A percentile compares a stretch with the other conserved stretches of the same genome.
Conservation (phyloP, 2,329 filamentous ascomycete species). For the Colletotrichum cuscutae region DNA sequence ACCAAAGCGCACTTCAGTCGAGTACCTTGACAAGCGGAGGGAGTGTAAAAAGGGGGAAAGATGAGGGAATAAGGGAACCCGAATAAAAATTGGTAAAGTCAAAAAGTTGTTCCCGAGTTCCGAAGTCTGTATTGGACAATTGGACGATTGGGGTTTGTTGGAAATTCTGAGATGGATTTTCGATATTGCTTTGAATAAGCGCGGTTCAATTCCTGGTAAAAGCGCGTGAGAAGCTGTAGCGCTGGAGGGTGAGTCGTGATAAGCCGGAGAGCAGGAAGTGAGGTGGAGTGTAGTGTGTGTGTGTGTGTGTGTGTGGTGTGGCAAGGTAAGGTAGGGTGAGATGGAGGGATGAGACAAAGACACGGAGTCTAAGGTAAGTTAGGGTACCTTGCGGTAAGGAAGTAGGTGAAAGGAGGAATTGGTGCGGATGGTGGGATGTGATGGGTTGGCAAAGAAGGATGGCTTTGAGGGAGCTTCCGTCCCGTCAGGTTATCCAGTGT, state of each 20-base stretch:
- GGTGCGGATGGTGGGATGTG: not conserved
- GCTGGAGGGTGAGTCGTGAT: not conserved
- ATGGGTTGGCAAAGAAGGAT: not conserved
- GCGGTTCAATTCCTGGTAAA: not conserved
- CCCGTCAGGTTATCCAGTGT: conserved; percentile 10
- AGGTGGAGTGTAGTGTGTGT: not conserved
- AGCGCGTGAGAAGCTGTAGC: not conserved
- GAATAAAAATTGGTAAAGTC: conserved; percentile 21
- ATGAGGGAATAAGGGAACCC: conserved; percentile 6
- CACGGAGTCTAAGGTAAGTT: not conserved
- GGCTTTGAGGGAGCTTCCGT: conserved; percentile 26
- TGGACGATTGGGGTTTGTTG: not conserved
- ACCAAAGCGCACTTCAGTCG: not conserved
- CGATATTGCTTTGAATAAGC: not conserved
- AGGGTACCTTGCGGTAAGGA: not conserved
- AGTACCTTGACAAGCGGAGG: not conserved
- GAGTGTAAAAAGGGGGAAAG: conserved; percentile 7
- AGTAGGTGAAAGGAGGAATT: conserved; percentile 1
- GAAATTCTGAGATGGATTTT: not conserved
- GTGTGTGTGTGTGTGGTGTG: not conserved
- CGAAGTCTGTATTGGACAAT: not conserved
- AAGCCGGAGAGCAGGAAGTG: not conserved
- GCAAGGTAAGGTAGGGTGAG: conserved; percentile 4
- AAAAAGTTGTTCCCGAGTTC: conserved; percentile 16
- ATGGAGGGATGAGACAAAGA: conserved; percentile 11